Percentiles rank a stretch among this genome's conserved stretches.
Conservation (phyloP, 108 stramenopile species). For the Skeletonema tropicum region DNA sequence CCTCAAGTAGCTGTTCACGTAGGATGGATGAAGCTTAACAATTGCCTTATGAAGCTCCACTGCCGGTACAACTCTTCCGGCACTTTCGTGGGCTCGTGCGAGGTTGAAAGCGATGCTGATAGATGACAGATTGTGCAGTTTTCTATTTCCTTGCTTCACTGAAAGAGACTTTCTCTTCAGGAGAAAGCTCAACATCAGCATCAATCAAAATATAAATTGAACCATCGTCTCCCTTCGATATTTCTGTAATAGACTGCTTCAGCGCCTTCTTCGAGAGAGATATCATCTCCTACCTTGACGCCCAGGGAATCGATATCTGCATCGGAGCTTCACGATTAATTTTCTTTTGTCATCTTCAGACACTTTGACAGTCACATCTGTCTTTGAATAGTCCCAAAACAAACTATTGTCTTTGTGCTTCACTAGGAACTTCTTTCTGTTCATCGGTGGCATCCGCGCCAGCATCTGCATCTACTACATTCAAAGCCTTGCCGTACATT, state of each 20-base stretch:
- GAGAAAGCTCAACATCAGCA: constrained; percentile 11
- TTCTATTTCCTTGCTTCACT: constrained; percentile 70
- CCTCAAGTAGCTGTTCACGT: constrained; percentile 84
- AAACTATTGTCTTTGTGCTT: constrained; percentile 67
- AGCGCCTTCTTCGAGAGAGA: constrained; percentile 19
- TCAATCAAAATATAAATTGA: constrained; percentile 25
- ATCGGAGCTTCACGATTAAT: constrained; percentile 38
- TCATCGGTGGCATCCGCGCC: constrained; percentile 23
- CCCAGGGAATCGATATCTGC: constrained; percentile 31
- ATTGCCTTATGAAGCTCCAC: constrained; percentile 90
- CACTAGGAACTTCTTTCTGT: constrained; percentile 50
- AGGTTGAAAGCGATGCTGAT: constrained; percentile 88
- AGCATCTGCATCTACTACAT: constrained; percentile 48
- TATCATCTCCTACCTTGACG: constrained; percentile 51
- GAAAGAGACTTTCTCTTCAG: constrained; percentile 27
- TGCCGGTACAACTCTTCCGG: constrained; percentile 74
- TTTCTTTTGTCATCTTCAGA: constrained; percentile 21
- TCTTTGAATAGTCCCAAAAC: constrained; percentile 69
- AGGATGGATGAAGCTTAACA: constrained; percentile 80
- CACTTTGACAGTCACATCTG: constrained; percentile 24
- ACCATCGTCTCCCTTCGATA: constrained; percentile 29
- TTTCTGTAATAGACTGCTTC: constrained; percentile 30
- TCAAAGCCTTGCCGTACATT: constrained; percentile 67
- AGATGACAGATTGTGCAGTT: constrained; percentile 58
- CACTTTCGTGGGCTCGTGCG: constrained; percentile 82